Evolutionary conservation across 441 rosid species (phyloP).

Genomic region (Dalechampia spathulata): DNA sequence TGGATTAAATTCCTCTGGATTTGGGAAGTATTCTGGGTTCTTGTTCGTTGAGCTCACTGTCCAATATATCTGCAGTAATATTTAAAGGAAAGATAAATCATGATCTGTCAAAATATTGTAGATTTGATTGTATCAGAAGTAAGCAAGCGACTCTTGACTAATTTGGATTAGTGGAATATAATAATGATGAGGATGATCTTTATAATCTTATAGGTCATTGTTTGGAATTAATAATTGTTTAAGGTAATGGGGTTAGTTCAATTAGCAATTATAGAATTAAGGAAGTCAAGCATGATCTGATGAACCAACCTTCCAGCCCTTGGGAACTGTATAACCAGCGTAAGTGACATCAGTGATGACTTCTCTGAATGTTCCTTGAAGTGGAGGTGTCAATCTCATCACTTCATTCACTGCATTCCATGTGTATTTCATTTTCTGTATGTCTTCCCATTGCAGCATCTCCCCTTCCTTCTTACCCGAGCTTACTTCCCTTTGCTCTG

Average conservation of each 20-base stretch:
- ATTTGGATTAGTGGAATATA: neutral
- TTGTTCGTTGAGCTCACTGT: constrained; percentile 24
- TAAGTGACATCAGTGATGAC: constrained; percentile 21
- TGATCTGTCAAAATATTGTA: no score
- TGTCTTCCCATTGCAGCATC: constrained; percentile 19
- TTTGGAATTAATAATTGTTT: no score
- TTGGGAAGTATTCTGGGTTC: constrained; percentile 21
- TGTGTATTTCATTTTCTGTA: constrained; percentile 26
- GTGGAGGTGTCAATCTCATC: constrained; percentile 28
- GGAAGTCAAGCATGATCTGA: neutral
- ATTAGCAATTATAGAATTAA: no score
- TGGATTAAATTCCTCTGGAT: constrained; percentile 25
- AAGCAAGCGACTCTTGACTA: neutral
- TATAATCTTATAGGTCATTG: no score
- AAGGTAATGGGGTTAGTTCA: no score
- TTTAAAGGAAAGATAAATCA: no score
- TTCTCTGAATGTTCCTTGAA: constrained; percentile 32
- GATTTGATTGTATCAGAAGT: no score
- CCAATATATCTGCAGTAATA: constrained; percentile 22
- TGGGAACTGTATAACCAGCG: constrained; percentile 27
- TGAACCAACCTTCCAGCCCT: constrained; percentile 32
- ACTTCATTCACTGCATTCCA: constrained; percentile 28
- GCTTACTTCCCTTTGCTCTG: constrained; percentile 25
- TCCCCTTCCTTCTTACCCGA: constrained; percentile 15
- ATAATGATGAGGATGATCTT: neutral